phyloP scores from a whole-genome alignment of 148 eudicot genomes.

The Rhododendron kiyosumense region DNA sequence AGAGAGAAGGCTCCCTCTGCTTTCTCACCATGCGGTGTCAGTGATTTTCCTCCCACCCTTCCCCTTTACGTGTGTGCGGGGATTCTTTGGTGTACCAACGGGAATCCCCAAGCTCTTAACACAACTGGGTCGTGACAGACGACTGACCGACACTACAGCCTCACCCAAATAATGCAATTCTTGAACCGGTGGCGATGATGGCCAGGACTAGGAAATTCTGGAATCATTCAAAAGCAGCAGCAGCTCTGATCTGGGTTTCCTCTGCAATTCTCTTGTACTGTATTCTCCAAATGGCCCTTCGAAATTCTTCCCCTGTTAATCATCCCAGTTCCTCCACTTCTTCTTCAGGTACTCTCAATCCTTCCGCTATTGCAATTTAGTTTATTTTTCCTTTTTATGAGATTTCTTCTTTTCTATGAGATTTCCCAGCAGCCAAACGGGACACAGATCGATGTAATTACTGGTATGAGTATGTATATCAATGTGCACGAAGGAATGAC shows the following conservation, averaged over 20 bases:
- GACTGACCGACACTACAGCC: background rate
- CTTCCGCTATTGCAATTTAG: background rate
- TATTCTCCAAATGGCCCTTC: constrained; percentile 47
- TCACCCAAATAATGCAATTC: background rate
- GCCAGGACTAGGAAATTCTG: constrained; percentile 38
- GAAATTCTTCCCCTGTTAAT: constrained; percentile 26
- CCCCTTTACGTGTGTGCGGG: background rate
- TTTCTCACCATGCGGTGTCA: too few relatives aligned
- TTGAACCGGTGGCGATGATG: constrained; percentile 24
- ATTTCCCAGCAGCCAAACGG: constrained; percentile 5
- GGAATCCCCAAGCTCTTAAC: background rate
- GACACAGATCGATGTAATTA: background rate
- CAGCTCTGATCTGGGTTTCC: constrained; percentile 49
- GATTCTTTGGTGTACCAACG: background rate
- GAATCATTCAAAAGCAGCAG: constrained; percentile 23
- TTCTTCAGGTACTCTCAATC: constrained; percentile 35
- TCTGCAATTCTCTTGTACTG: constrained; percentile 40
- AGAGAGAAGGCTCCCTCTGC: too few relatives aligned
- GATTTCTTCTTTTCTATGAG: background rate
- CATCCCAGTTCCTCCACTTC: background rate
- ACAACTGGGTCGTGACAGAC: background rate
- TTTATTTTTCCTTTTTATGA: background rate
- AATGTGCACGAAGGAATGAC: too few relatives aligned
- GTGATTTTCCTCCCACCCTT: too few relatives aligned
- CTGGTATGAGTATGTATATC: too few relatives aligned